These are phyloP conservation scores for Clavispora santaluciae DNA, from an alignment of 805 yeast genomes.

Conservation along the genomic window DNA sequence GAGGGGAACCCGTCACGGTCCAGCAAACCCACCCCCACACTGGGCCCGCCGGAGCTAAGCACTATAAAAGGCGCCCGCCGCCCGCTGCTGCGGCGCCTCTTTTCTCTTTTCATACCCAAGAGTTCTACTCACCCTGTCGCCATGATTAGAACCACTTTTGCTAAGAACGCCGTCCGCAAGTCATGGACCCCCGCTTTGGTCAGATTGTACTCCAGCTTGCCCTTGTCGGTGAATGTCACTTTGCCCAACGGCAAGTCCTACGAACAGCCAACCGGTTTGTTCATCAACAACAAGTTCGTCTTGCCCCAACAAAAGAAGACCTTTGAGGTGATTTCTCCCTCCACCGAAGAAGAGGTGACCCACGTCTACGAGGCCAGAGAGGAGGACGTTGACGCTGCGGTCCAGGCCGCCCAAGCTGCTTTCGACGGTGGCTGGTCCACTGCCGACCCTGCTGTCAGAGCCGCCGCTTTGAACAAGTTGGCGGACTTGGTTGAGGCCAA, in stretches of 20 bases:
- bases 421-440: slow-evolving; percentile 66
- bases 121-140: neutral
- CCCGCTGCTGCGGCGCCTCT: neutral
- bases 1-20: neutral
- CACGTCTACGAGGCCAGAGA: slow-evolving; percentile 70
- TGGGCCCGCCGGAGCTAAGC: neutral
- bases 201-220: slow-evolving; percentile 27
- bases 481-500: slow-evolving; percentile 75
- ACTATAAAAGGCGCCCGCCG: slow-evolving; percentile 1
- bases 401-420: slow-evolving; percentile 77
- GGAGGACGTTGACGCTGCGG: slow-evolving; percentile 81
- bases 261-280: slow-evolving; percentile 82
- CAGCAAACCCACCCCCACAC: neutral
- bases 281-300: slow-evolving; percentile 81
- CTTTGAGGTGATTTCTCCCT: slow-evolving; percentile 60
- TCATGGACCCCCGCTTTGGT: slow-evolving; percentile 6
- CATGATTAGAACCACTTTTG: slow-evolving; percentile 6
- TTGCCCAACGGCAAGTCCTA: slow-evolving; percentile 71
- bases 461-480: slow-evolving; percentile 57
- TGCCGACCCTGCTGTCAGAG: slow-evolving; percentile 65
- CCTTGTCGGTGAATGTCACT: slow-evolving; percentile 42
- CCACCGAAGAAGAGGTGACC: slow-evolving; percentile 66
- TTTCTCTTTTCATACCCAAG: neutral
- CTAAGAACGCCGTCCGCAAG: slow-evolving; percentile 2
- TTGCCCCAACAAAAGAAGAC: slow-evolving; percentile 51